Evolutionary conservation across 495 filamentous ascomycete genomes (phyloP).

Genomic region (Tuber microsphaerosporum): DNA sequence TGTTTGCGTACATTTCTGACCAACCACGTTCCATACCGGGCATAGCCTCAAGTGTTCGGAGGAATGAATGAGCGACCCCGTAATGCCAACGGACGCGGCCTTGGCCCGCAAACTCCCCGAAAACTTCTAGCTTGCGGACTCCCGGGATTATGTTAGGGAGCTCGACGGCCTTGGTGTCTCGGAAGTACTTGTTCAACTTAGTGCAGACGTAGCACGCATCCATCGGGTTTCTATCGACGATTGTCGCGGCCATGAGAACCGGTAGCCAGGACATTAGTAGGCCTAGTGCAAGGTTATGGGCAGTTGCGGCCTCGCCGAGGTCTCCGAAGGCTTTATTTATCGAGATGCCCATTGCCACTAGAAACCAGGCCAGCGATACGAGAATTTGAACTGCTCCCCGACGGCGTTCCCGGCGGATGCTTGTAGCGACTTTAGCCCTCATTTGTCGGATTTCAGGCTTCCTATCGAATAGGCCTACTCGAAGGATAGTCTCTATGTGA

Average conservation of each 20-base stretch:
- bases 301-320: conserved; percentile 43
- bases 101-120: conserved; percentile 48
- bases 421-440: neutral
- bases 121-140: conserved; percentile 34
- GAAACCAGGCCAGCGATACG: conserved; percentile 30
- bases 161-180: conserved; percentile 40
- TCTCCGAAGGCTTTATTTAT: conserved; percentile 46
- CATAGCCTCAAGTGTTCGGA: conserved; percentile 44
- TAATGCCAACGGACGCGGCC: conserved; percentile 47
- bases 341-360: conserved; percentile 44
- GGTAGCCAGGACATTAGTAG: conserved; percentile 49
- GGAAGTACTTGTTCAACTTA: conserved; percentile 40
- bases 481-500: conserved; percentile 18
- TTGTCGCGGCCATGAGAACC: conserved; percentile 46
- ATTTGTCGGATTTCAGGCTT: conserved; percentile 9
- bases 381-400: conserved; percentile 26
- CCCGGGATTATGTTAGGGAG: neutral
- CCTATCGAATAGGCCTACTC: conserved; percentile 24
- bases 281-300: conserved; percentile 49
- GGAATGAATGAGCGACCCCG: conserved; percentile 46
- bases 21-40: conserved; percentile 11
- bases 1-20: neutral
- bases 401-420: conserved; percentile 13
- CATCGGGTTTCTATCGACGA: conserved; percentile 49
- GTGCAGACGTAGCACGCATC: conserved; percentile 42